Evolutionary conservation across 2,329 filamentous ascomycete species (phyloP).

Genomic region (Alternaria arborescens): DNA sequence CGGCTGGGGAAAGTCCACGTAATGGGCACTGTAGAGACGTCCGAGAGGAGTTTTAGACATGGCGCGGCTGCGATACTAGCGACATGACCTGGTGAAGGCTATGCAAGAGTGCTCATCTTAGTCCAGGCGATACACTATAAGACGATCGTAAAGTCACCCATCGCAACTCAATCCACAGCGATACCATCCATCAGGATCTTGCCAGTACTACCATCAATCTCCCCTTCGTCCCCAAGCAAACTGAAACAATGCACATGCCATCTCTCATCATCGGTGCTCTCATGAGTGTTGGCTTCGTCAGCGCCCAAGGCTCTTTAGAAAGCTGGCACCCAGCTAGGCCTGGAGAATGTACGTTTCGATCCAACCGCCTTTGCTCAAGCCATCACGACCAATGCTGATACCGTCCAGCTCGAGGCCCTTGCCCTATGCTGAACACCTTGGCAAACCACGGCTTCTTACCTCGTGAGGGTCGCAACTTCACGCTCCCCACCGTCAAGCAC

Average conservation of each 20-base stretch:
- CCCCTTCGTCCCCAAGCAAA: neutral
- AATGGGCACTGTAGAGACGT: neutral
- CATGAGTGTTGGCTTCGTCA: neutral
- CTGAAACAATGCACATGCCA: neutral
- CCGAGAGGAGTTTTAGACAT: neutral
- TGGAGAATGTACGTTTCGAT: neutral
- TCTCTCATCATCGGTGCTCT: neutral
- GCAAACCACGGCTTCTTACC: conserved; percentile 45
- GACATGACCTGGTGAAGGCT: neutral
- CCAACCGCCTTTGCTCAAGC: neutral
- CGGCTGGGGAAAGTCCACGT: neutral
- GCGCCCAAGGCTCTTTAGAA: conserved; percentile 3
- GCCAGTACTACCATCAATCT: neutral
- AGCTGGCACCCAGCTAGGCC: conserved; percentile 7
- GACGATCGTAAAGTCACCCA: neutral
- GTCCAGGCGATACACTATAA: neutral
- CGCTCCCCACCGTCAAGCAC: conserved; percentile 33
- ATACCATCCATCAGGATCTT: neutral
- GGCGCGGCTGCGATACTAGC: neutral
- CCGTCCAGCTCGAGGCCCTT: conserved; percentile 25
- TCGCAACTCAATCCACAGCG: neutral
- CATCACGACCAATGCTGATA: neutral
- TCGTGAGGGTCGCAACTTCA: conserved; percentile 41
- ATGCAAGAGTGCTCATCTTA: neutral
- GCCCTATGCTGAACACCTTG: conserved; percentile 40